Conservation (phyloP, 1,284 basidiomycete genomes). For the Ustilago lituana region DNA sequence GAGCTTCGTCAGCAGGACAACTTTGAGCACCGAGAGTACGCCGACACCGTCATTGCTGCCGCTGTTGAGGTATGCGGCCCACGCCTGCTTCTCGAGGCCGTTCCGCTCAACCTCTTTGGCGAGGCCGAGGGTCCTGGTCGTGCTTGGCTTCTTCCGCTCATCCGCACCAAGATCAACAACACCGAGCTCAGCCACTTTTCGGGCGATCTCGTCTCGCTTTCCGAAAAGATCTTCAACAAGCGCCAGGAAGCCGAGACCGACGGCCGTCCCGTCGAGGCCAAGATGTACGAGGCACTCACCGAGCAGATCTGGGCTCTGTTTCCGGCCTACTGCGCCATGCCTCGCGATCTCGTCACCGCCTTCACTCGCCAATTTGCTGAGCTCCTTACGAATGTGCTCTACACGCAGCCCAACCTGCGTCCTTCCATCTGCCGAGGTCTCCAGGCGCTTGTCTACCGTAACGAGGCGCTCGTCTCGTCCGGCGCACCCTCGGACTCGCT, state of each 20-base stretch:
- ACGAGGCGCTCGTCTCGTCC: conserved; percentile 70
- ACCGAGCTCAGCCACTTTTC: conserved; percentile 86
- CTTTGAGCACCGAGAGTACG: conserved; percentile 90
- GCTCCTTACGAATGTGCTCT: conserved; percentile 90
- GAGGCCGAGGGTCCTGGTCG: conserved; percentile 72
- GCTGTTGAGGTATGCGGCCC: conserved; percentile 90
- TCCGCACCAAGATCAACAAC: conserved; percentile 81
- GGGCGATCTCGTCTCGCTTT: conserved; percentile 88
- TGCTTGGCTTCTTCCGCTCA: conserved; percentile 90
- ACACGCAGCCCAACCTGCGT: conserved; percentile 85
- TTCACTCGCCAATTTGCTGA: conserved; percentile 56
- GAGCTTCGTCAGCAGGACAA: conserved; percentile 79
- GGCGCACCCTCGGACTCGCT: conserved; percentile 70
- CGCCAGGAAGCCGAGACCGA: conserved; percentile 76
- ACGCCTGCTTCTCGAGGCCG: conserved; percentile 76
- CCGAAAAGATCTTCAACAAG: conserved; percentile 84
- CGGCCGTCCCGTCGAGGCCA: conserved; percentile 78
- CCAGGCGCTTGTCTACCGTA: conserved; percentile 81
- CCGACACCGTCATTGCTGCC: conserved; percentile 80
- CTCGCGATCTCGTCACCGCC: conserved; percentile 75
- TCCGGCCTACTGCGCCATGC: conserved; percentile 77
- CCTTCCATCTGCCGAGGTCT: conserved; percentile 83
- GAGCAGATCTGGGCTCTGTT: conserved; percentile 86
- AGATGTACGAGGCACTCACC: conserved; percentile 91
- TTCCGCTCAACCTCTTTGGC: conserved; percentile 81